Evolutionary conservation across 2,329 filamentous ascomycete species (phyloP).

Genomic region (Bipolaris oryzae): DNA sequence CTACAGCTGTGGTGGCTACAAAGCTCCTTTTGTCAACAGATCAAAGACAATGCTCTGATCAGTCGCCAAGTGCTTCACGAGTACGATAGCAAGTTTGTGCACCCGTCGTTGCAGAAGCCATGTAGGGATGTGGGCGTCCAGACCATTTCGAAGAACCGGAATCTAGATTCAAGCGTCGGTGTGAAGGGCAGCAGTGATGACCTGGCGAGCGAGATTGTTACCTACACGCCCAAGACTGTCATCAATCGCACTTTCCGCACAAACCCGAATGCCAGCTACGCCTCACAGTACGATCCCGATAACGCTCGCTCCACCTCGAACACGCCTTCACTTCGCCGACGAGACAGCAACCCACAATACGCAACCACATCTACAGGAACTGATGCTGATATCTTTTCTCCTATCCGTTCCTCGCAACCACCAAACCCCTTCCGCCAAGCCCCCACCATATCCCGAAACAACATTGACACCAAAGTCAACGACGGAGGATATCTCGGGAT

Average conservation of each 20-base stretch:
- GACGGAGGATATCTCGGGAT: slow-evolving; percentile 82
- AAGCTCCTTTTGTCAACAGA: slow-evolving; percentile 78
- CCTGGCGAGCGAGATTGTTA: slow-evolving; percentile 60
- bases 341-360: slow-evolving; percentile 37
- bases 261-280: slow-evolving; percentile 82
- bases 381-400: slow-evolving; percentile 52
- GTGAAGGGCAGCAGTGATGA: slow-evolving; percentile 51
- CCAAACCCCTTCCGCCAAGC: slow-evolving; percentile 59
- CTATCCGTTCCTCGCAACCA: slow-evolving; percentile 52
- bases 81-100: slow-evolving; percentile 95
- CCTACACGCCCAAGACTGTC: slow-evolving; percentile 65
- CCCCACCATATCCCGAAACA: slow-evolving; percentile 56
- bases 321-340: slow-evolving; percentile 35
- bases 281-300: slow-evolving; percentile 74
- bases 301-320: slow-evolving; percentile 40
- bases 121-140: slow-evolving; percentile 83
- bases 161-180: slow-evolving; percentile 46
- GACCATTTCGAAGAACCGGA: slow-evolving; percentile 55
- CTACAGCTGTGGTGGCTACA: slow-evolving; percentile 76
- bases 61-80: slow-evolving; percentile 93
- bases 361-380: slow-evolving; percentile 48
- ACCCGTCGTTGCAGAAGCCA: slow-evolving; percentile 81
- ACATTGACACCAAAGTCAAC: slow-evolving; percentile 27
- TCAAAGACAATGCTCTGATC: slow-evolving; percentile 81
- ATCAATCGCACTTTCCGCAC: slow-evolving; percentile 77